Evolutionary conservation across 108 stramenopile genomes (phyloP).

Genomic region (Nitzschia inconspicua): DNA sequence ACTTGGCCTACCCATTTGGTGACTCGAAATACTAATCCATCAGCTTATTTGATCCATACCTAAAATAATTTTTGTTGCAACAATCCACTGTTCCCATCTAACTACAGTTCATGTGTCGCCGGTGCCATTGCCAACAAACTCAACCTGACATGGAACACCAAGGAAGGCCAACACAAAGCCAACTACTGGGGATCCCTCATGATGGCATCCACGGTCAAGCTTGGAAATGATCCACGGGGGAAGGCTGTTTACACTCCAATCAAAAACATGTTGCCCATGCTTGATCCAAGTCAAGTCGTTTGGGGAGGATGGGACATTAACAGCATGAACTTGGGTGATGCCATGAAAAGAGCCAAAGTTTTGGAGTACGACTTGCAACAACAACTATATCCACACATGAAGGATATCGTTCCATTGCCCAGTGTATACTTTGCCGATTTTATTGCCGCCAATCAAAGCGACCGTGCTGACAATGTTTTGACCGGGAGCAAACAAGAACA

Average conservation of each 20-base stretch:
- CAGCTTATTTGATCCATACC: not conserved
- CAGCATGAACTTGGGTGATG: slow-evolving; percentile 84
- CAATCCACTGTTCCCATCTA: not conserved
- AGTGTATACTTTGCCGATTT: slow-evolving; percentile 94
- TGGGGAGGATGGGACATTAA: slow-evolving; percentile 99
- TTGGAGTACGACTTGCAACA: slow-evolving; percentile 90
- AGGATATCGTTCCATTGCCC: slow-evolving; percentile 85
- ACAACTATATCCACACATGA: slow-evolving; percentile 91
- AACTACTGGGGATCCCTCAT: slow-evolving; percentile 96
- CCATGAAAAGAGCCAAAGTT: slow-evolving; percentile 90
- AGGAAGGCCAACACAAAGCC: slow-evolving; percentile 81
- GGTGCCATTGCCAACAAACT: slow-evolving; percentile 94
- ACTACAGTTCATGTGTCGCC: slow-evolving; percentile 74
- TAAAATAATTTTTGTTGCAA: not conserved
- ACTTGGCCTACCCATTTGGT: too few species aligned
- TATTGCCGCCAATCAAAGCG: slow-evolving; percentile 97
- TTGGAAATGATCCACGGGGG: slow-evolving; percentile 84
- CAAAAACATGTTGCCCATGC: slow-evolving; percentile 89
- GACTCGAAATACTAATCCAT: not conserved
- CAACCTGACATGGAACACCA: slow-evolving; percentile 89
- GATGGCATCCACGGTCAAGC: slow-evolving; percentile 89
- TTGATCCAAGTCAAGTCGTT: slow-evolving; percentile 93
- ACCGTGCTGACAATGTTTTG: slow-evolving; percentile 94
- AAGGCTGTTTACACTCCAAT: slow-evolving; percentile 90
- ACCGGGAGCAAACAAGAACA: slow-evolving; percentile 91